Conservation (phyloP, 345 rosid genomes). For the Odontarrhena argentea region DNA sequence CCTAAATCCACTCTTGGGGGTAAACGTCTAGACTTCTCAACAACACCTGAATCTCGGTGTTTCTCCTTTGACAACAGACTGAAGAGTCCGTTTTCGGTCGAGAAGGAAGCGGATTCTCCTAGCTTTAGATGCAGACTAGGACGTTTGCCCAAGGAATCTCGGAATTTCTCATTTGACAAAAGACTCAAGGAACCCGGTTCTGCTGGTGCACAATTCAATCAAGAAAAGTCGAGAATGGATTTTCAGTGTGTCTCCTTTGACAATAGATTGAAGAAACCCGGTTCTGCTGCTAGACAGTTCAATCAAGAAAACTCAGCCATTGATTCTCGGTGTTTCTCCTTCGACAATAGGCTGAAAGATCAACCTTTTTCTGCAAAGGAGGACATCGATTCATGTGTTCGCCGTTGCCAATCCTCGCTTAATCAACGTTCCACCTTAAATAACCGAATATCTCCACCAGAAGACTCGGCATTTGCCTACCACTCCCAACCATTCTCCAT, state of each 20-base stretch:
- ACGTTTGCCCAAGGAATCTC: constrained; percentile 10
- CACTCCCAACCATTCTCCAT: constrained; percentile 80
- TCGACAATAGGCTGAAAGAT: constrained; percentile 49
- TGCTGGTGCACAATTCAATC: constrained; percentile 31
- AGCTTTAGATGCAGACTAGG: constrained; percentile 35
- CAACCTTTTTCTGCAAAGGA: constrained; percentile 45
- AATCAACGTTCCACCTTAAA: constrained; percentile 66
- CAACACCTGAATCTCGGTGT: constrained; percentile 44
- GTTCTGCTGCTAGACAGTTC: constrained; percentile 22
- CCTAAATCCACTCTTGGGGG: constrained; percentile 52
- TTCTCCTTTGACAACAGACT: constrained; percentile 46
- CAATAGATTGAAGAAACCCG: constrained; percentile 21
- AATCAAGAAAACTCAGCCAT: constrained; percentile 50
- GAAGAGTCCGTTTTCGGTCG: constrained; percentile 47
- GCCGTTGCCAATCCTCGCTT: constrained; percentile 81
- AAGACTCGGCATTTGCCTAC: constrained; percentile 58
- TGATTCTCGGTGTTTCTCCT: constrained; percentile 48
- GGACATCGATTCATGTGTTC: constrained; percentile 61
- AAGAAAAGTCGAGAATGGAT: constrained; percentile 41
- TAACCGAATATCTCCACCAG: constrained; percentile 52
- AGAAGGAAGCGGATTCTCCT: constrained; percentile 41
- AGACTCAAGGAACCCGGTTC: constrained; percentile 26
- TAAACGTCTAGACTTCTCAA: constrained; percentile 49
- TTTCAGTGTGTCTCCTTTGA: constrained; percentile 47
- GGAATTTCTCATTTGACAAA: constrained; percentile 36